phyloP scores from a whole-genome alignment of 78 protist genomes.

The slime mould (Dictyostelium discoideum) region DNA sequence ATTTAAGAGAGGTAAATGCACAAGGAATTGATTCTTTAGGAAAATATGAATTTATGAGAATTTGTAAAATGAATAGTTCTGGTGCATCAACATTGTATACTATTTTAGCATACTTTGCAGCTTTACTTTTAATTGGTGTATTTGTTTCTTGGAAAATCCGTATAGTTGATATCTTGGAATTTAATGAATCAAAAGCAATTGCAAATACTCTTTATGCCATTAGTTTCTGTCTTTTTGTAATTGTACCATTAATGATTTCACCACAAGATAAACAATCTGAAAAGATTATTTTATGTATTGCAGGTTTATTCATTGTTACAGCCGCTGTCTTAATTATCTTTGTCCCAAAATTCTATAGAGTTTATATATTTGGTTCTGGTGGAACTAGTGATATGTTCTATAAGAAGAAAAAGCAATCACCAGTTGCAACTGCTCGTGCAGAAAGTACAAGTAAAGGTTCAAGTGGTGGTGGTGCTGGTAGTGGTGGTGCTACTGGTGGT shows the following conservation, averaged over 20 bases:
- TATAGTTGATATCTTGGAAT: constrained; percentile 2
- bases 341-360: constrained; percentile 28
- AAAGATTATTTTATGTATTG: neutral
- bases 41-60: neutral
- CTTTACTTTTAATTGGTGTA: neutral
- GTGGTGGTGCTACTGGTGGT: neutral
- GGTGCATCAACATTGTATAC: neutral
- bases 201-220: constrained; percentile 18
- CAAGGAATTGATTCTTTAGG: neutral
- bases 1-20: neutral
- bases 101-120: neutral
- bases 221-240: neutral
- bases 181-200: constrained; percentile 11
- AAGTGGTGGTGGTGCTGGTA: neutral
- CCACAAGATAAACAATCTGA: neutral
- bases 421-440: constrained; percentile 5
- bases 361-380: constrained; percentile 14
- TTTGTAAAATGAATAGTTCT: neutral
- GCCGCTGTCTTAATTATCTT: neutral
- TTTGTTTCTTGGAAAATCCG: constrained; percentile 28
- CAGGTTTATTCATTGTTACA: neutral
- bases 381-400: neutral
- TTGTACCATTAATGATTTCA: constrained; percentile 15
- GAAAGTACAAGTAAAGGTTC: constrained; percentile 17
- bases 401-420: neutral